A percentile compares a stretch with the other conserved stretches of the same genome.
Evolutionary conservation across 2,329 filamentous ascomycete genomes (phyloP).

Genomic region (Pseudonectria buxi): DNA sequence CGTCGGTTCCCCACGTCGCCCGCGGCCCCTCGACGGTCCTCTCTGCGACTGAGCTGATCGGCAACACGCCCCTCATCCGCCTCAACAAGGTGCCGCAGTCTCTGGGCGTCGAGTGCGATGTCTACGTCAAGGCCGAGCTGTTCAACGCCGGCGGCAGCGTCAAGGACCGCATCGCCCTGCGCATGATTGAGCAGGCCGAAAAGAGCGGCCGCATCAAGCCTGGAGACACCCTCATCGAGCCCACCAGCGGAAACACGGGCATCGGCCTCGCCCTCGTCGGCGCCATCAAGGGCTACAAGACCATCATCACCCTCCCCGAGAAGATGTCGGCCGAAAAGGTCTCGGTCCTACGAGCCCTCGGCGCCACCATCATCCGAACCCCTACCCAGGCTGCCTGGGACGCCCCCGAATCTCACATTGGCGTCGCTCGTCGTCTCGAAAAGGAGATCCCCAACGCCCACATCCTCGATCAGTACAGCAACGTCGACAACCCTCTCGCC

Average conservation of each 20-base stretch:
- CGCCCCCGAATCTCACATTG: slow-evolving; percentile 92
- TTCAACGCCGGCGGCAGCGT: slow-evolving; percentile 93
- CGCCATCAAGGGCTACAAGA: slow-evolving; percentile 95
- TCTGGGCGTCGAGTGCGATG: slow-evolving; percentile 78
- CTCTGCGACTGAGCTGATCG: slow-evolving; percentile 80
- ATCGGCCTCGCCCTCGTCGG: slow-evolving; percentile 92
- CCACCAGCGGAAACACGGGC: slow-evolving; percentile 95
- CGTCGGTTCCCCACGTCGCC: slow-evolving; percentile 24
- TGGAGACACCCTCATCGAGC: slow-evolving; percentile 94
- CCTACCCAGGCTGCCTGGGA: slow-evolving; percentile 95
- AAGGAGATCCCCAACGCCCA: slow-evolving; percentile 97
- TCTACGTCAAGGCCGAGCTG: slow-evolving; percentile 86
- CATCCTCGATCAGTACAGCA: slow-evolving; percentile 94
- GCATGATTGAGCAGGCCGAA: slow-evolving; percentile 97
- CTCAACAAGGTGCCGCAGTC: slow-evolving; percentile 90
- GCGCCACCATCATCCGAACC: slow-evolving; percentile 95
- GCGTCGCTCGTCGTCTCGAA: slow-evolving; percentile 79
- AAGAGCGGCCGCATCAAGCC: slow-evolving; percentile 88
- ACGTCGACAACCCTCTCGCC: slow-evolving; percentile 83
- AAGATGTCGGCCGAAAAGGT: slow-evolving; percentile 99
- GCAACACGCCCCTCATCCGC: slow-evolving; percentile 90
- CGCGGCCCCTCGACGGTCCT: slow-evolving; percentile 36
- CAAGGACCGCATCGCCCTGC: slow-evolving; percentile 90
- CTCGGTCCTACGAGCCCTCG: slow-evolving; percentile 83
- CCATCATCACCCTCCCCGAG: slow-evolving; percentile 96